Conservation (phyloP, 2,329 filamentous ascomycete genomes). For the Tothia fuscella region DNA sequence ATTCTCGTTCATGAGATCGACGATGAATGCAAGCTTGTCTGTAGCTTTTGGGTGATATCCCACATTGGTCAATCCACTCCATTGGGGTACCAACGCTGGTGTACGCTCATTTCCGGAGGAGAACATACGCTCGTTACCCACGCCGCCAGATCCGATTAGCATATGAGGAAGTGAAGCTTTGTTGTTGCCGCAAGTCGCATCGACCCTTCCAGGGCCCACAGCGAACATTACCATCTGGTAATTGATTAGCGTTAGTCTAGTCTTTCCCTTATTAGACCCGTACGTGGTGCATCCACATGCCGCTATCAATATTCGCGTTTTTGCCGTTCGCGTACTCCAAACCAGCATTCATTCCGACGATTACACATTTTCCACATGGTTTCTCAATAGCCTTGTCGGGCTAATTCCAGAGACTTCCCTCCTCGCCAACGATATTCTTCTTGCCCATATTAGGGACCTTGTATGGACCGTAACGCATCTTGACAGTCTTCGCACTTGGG, state of each 20-base stretch:
- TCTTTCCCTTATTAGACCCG: not conserved
- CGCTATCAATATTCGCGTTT: slow-evolving; percentile 7
- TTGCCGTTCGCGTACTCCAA: slow-evolving; percentile 8
- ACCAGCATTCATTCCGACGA: slow-evolving; percentile 9
- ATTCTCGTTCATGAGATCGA: slow-evolving; percentile 11
- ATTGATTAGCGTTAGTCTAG: not conserved
- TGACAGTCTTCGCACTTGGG: slow-evolving; percentile 3
- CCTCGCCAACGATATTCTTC: slow-evolving; percentile 7
- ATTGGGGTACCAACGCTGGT: not conserved
- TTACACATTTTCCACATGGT: slow-evolving; percentile 7
- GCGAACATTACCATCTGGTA: slow-evolving; percentile 5
- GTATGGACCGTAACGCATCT: slow-evolving; percentile 8
- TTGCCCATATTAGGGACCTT: slow-evolving; percentile 9
- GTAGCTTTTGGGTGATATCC: not conserved
- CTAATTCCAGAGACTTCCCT: slow-evolving; percentile 9
- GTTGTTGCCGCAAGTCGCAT: slow-evolving; percentile 7
- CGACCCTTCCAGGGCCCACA: slow-evolving; percentile 6
- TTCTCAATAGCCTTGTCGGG: slow-evolving; percentile 6
- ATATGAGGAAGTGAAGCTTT: slow-evolving; percentile 7
- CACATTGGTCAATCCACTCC: not conserved
- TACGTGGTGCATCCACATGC: slow-evolving; percentile 29
- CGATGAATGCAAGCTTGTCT: slow-evolving; percentile 10
- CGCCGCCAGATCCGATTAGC: slow-evolving; percentile 2
- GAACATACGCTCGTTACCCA: slow-evolving; percentile 5
- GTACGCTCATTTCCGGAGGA: slow-evolving; percentile 10